Percentiles rank a stretch among this genome's conserved stretches.
Evolutionary conservation across 2,329 filamentous ascomycete species (phyloP).

Genomic region (Pseudopyricularia cyperi): DNA sequence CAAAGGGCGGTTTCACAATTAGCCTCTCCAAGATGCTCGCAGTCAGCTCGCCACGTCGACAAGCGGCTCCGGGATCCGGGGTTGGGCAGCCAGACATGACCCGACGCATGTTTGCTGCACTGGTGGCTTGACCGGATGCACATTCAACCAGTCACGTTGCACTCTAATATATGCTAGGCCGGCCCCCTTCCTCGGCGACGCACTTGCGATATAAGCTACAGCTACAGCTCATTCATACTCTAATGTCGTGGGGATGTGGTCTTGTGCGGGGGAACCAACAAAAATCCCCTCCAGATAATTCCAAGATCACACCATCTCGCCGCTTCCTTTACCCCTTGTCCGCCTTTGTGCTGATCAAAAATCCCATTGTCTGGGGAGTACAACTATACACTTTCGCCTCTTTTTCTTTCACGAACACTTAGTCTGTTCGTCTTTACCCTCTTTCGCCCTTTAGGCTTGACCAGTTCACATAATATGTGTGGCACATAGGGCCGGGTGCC

Average conservation of each 20-base stretch:
- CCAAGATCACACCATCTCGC: no score
- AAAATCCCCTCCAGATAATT: no score
- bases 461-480: background rate
- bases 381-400: no score
- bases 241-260: no score
- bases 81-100: slow-evolving; percentile 2
- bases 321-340: no score
- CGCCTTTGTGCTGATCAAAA: no score
- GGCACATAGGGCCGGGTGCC: background rate
- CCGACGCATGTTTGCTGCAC: slow-evolving; percentile 1
- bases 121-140: background rate
- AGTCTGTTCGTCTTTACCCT: background rate
- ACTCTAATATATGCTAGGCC: background rate
- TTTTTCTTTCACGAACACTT: background rate
- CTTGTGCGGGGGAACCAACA: no score
- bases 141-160: background rate
- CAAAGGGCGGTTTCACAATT: no score
- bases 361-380: no score
- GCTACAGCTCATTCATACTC: background rate
- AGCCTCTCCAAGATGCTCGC: no score
- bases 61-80: background rate
- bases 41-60: slow-evolving; percentile 1
- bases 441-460: background rate
- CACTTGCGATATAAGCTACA: background rate
- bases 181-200: background rate